Conservation (phyloP, 116 monocot genomes). For the Iris pallida region DNA sequence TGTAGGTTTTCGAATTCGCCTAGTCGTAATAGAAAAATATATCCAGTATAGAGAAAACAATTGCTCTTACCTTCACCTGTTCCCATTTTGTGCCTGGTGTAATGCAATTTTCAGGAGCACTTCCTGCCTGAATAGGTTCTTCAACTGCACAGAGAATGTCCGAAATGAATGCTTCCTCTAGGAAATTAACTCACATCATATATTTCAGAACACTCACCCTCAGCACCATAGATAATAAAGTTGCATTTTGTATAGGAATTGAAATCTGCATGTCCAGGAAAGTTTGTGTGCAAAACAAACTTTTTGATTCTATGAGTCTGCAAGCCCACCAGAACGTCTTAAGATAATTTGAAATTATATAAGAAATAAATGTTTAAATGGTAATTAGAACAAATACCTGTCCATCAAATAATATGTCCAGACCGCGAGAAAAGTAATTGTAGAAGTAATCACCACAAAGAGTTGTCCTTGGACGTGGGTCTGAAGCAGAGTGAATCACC, state of each 20-base stretch:
- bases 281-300: conserved; percentile 91
- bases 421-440: conserved; percentile 89
- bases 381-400: conserved; percentile 42
- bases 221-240: conserved; percentile 71
- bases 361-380: not conserved
- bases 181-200: too few species aligned
- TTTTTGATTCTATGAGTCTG: conserved; percentile 97
- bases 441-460: conserved; percentile 97
- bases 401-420: conserved; percentile 95
- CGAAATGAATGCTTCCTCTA: too few species aligned
- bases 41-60: too few species aligned
- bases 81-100: too few species aligned
- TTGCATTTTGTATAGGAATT: conserved; percentile 92
- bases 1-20: too few species aligned
- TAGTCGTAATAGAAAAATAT: too few species aligned
- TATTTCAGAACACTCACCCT: conserved; percentile 35
- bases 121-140: too few species aligned
- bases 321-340: not conserved
- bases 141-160: too few species aligned
- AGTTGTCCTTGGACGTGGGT: conserved; percentile 74
- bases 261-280: conserved; percentile 94
- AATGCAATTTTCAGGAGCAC: too few species aligned
- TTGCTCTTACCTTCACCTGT: too few species aligned
- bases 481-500: conserved; percentile 96
- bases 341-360: not conserved